Evolutionary conservation across 2,329 filamentous ascomycete species (phyloP).

Genomic region (Chaetomium olivaceum): DNA sequence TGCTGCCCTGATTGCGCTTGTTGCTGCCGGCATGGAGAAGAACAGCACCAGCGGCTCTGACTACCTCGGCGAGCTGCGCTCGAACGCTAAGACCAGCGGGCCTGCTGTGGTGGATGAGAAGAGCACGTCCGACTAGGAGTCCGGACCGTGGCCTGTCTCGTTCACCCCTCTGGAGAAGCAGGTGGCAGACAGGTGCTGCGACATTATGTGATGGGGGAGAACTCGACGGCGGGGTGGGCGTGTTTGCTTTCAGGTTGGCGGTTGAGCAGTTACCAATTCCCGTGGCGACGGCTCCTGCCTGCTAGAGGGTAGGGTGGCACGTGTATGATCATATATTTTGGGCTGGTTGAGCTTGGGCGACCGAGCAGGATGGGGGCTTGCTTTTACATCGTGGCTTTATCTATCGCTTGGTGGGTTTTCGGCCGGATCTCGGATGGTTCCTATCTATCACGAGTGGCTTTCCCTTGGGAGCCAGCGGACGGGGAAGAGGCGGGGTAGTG

Average conservation of each 20-base stretch:
- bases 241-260: neutral
- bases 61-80: slow-evolving; percentile 45
- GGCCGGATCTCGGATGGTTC: slow-evolving; percentile 2
- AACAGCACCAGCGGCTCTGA: slow-evolving; percentile 36
- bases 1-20: slow-evolving; percentile 88
- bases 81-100: slow-evolving; percentile 38
- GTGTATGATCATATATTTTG: neutral
- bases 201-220: slow-evolving; percentile 21
- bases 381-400: slow-evolving; percentile 2
- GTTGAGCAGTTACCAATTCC: neutral
- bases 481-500: neutral
- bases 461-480: neutral
- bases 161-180: neutral
- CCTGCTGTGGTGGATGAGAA: slow-evolving; percentile 26
- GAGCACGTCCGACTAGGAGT: slow-evolving; percentile 24
- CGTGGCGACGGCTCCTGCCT: neutral
- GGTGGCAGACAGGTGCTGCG: slow-evolving; percentile 15
- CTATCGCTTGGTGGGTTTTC: neutral
- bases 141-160: slow-evolving; percentile 6
- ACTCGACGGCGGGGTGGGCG: neutral
- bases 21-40: slow-evolving; percentile 71
- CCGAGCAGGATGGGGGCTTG: neutral
- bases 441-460: neutral
- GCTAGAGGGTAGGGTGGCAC: neutral
- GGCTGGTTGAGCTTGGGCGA: slow-evolving; percentile 2